These are phyloP conservation scores for Prunus dulcis DNA, from an alignment of 306 rosid species.

Conservation along the genomic window DNA sequence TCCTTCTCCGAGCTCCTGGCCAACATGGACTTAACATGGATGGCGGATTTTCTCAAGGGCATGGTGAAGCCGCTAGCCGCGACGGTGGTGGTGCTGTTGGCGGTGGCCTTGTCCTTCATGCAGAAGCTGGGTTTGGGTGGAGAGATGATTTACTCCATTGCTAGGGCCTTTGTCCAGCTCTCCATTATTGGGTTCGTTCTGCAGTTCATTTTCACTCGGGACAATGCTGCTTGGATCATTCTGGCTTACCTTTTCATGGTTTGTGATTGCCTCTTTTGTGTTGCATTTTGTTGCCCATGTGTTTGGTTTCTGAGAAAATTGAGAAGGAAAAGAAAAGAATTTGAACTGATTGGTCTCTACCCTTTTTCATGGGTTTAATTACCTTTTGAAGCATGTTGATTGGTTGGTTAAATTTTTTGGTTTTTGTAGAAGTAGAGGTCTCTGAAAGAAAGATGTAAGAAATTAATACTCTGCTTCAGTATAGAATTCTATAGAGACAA, in stretches of 20 bases:
- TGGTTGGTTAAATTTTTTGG: neutral
- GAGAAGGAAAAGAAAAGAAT: neutral
- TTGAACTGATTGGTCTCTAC: neutral
- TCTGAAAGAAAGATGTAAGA: neutral
- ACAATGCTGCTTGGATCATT: conserved; percentile 66
- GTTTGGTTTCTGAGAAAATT: conserved; percentile 16
- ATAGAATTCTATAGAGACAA: neutral
- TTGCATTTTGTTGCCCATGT: too few species aligned
- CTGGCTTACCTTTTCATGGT: conserved; percentile 96
- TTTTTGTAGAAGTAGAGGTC: neutral
- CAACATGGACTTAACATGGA: conserved; percentile 48
- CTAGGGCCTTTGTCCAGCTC: conserved; percentile 81
- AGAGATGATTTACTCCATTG: conserved; percentile 67
- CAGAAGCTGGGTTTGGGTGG: conserved; percentile 71
- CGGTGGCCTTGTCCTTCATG: conserved; percentile 51
- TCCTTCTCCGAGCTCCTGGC: neutral
- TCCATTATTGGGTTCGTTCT: conserved; percentile 86
- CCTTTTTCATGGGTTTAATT: neutral
- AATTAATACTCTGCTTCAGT: neutral
- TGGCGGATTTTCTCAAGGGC: conserved; percentile 56
- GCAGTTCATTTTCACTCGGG: conserved; percentile 75
- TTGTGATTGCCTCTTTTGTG: neutral
- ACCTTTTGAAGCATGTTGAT: too few species aligned
- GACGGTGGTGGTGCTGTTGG: conserved; percentile 60
- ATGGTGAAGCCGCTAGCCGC: conserved; percentile 80